Percentiles rank a stretch among this genome's conserved stretches.
Evolutionary conservation across 345 rosid species (phyloP).

Genomic region (Salix arbutifolia): DNA sequence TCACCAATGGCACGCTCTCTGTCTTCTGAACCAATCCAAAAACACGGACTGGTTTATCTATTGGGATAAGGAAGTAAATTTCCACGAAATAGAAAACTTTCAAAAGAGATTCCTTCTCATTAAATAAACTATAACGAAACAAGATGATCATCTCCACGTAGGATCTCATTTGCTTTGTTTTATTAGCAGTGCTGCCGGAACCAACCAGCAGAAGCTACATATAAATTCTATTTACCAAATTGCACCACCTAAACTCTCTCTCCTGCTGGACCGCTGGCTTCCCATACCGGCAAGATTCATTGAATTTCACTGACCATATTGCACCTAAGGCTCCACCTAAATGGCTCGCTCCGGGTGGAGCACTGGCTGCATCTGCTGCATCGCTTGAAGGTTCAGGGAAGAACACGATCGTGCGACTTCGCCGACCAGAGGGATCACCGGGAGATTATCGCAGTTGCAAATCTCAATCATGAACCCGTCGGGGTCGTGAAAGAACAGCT

Average conservation of each 20-base stretch:
- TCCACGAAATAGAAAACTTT: too few species aligned
- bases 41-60: not conserved
- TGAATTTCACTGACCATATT: not conserved
- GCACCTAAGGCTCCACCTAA: not conserved
- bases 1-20: too few species aligned
- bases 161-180: not conserved
- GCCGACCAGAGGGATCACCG: constrained; percentile 30
- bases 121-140: not conserved
- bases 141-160: not conserved
- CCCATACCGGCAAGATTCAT: too few species aligned
- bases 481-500: constrained; percentile 45
- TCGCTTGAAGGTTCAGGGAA: constrained; percentile 1
- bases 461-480: constrained; percentile 46
- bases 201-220: not conserved
- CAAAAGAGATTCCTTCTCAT: too few species aligned
- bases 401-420: constrained; percentile 17
- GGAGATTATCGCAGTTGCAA: constrained; percentile 42
- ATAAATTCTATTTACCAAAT: too few species aligned
- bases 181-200: not conserved
- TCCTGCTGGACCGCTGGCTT: too few species aligned
- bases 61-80: too few species aligned
- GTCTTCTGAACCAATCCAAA: not conserved
- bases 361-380: not conserved
- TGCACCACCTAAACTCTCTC: too few species aligned
- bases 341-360: not conserved